Evolutionary conservation across 2,329 filamentous ascomycete genomes (phyloP).

Genomic region (Beauveria pseudobassiana): DNA sequence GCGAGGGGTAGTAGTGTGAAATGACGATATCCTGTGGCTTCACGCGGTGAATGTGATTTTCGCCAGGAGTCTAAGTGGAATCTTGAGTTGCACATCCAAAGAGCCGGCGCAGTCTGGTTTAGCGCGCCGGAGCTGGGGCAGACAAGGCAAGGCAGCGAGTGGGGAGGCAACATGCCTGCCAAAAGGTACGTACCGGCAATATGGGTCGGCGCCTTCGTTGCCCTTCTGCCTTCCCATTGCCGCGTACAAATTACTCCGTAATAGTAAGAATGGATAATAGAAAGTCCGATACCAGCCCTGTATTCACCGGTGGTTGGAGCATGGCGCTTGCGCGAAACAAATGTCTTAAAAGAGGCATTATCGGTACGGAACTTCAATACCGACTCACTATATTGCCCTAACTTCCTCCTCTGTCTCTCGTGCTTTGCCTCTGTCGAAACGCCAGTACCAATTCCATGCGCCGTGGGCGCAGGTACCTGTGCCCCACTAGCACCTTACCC

Average conservation of each 20-base stretch:
- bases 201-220: too few species aligned
- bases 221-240: too few species aligned
- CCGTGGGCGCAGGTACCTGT: too few species aligned
- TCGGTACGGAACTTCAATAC: too few species aligned
- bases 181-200: not conserved
- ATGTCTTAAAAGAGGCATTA: too few species aligned
- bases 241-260: too few species aligned
- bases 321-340: not conserved
- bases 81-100: constrained; percentile 28
- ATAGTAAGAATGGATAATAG: not conserved
- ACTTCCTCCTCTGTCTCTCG: too few species aligned
- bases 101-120: constrained; percentile 24
- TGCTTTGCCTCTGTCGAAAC: too few species aligned
- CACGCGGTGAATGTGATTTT: not conserved
- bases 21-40: not conserved
- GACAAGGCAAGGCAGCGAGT: constrained; percentile 3
- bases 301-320: not conserved
- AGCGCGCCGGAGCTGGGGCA: constrained; percentile 17
- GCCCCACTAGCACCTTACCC: not conserved
- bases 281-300: not conserved
- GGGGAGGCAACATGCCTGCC: constrained; percentile 18
- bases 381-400: too few species aligned
- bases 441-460: too few species aligned
- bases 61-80: constrained; percentile 20
- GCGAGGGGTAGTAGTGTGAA: not conserved